Conservation (phyloP, 1,284 basidiomycete species). For the Leccinum angustisporum region DNA sequence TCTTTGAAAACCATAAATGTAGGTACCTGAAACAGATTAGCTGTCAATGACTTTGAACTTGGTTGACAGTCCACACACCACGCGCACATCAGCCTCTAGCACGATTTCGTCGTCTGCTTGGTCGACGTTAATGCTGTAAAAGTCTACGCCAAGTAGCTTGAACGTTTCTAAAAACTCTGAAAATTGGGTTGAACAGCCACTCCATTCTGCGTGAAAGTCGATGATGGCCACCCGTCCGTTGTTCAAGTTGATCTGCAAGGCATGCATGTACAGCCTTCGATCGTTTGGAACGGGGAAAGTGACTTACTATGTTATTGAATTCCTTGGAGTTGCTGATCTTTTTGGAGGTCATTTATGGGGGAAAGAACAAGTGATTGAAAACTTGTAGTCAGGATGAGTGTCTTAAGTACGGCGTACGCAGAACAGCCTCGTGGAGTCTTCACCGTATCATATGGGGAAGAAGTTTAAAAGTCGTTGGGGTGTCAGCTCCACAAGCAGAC, state of each 20-base stretch:
- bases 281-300: background rate
- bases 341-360: slow-evolving; percentile 16
- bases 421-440: too few relatives aligned
- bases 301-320: slow-evolving; percentile 21
- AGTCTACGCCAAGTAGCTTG: slow-evolving; percentile 24
- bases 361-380: background rate
- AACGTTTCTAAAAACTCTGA: slow-evolving; percentile 27
- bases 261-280: background rate
- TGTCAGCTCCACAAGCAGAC: background rate
- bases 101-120: slow-evolving; percentile 29
- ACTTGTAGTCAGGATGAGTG: background rate
- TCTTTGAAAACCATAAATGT: slow-evolving; percentile 34
- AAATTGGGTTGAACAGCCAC: slow-evolving; percentile 3
- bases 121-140: slow-evolving; percentile 29
- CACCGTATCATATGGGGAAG: background rate
- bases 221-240: slow-evolving; percentile 25
- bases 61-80: slow-evolving; percentile 16
- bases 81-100: slow-evolving; percentile 30
- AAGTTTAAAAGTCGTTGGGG: background rate
- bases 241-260: slow-evolving; percentile 21
- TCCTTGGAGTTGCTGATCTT: slow-evolving; percentile 20
- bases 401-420: background rate
- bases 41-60: background rate
- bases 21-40: slow-evolving; percentile 17
- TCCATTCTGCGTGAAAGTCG: slow-evolving; percentile 24